These are phyloP conservation scores for Metschnikowia baotianmanensis DNA, from an alignment of 805 yeast species.

Conservation along the genomic window DNA sequence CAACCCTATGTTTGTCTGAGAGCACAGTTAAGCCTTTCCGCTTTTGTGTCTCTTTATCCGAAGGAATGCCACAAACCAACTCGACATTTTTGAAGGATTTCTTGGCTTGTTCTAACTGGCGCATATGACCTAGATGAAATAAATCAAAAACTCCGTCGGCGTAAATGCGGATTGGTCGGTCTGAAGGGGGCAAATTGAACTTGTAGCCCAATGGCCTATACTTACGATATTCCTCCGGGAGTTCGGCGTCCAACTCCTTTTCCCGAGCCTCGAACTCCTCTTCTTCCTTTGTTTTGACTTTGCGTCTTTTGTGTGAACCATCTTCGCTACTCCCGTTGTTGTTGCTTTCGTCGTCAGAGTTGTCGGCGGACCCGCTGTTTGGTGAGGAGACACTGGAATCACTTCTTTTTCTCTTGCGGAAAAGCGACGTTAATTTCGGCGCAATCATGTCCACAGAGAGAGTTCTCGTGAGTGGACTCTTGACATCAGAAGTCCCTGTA, in stretches of 20 bases:
- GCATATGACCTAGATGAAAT: conserved; percentile 97
- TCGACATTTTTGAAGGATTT: conserved; percentile 82
- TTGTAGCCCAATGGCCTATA: conserved; percentile 77
- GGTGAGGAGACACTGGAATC: conserved; percentile 15
- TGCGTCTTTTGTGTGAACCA: conserved; percentile 21
- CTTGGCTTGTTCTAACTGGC: conserved; percentile 95
- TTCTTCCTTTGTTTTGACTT: conserved; percentile 25
- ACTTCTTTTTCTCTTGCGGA: conserved; percentile 21
- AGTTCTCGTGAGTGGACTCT: conserved; percentile 28
- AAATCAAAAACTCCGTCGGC: conserved; percentile 98
- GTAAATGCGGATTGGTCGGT: conserved; percentile 86
- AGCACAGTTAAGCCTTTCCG: conserved; percentile 92
- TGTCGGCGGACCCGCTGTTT: conserved; percentile 9
- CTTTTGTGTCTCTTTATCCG: conserved; percentile 86
- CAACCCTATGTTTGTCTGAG: conserved; percentile 83
- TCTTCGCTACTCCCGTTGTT: conserved; percentile 10
- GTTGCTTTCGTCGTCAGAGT: conserved; percentile 10
- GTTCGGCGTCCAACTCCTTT: conserved; percentile 54
- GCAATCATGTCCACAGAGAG: conserved; percentile 42
- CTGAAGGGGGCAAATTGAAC: conserved; percentile 79
- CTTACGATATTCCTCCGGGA: conserved; percentile 70
- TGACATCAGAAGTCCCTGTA: conserved; percentile 11
- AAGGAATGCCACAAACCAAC: conserved; percentile 88
- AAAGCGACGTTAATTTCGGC: conserved; percentile 32
- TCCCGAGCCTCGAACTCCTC: conserved; percentile 48